phyloP scores from a whole-genome alignment of 331 rosid genomes.

The Pyracantha coccinea region DNA sequence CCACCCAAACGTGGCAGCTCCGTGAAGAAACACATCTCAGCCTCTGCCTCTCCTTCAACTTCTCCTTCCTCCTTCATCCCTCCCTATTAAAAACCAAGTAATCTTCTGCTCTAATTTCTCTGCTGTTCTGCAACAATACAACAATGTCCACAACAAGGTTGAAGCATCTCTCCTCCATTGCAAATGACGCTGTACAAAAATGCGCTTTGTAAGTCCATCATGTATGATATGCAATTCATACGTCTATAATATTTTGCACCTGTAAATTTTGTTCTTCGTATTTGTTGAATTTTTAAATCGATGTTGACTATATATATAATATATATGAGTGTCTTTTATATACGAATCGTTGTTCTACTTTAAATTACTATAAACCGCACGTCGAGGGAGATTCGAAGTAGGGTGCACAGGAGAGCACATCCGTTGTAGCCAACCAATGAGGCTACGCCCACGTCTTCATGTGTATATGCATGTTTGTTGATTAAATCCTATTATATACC shows the following conservation, averaged over 20 bases:
- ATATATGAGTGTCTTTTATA: neutral
- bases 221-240: neutral
- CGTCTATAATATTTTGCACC: no score
- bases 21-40: neutral
- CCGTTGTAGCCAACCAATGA: neutral
- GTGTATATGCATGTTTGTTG: neutral
- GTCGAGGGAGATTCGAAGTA: neutral
- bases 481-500: neutral
- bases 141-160: constrained; percentile 15
- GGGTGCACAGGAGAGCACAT: neutral
- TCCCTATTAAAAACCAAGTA: neutral
- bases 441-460: neutral
- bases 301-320: no score
- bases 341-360: neutral
- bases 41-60: neutral
- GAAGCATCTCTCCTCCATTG: constrained; percentile 64
- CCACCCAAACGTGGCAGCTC: constrained; percentile 5
- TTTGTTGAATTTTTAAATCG: no score
- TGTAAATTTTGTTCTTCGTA: no score
- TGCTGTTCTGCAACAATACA: neutral
- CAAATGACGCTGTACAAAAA: constrained; percentile 47
- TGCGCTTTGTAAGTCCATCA: constrained; percentile 54
- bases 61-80: neutral
- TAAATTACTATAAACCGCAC: neutral
- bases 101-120: neutral